These are phyloP conservation scores for Coemansia sp. DNA, from an alignment of 192 early-diverging fungal species.

Conservation along the genomic window DNA sequence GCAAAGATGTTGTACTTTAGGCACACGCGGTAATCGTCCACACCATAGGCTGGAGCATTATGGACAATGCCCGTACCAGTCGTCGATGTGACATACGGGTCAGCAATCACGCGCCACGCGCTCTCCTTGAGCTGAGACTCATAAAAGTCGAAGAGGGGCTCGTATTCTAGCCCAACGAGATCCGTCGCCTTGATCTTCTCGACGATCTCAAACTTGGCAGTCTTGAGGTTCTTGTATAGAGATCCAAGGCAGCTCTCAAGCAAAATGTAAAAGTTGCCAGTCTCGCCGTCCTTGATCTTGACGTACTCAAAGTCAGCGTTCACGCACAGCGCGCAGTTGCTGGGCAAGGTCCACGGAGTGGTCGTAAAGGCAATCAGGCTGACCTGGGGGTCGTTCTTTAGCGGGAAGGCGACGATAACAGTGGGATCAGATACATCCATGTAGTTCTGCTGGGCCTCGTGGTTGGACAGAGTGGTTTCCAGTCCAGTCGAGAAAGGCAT, in stretches of 20 bases:
- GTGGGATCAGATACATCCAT: constrained; percentile 97
- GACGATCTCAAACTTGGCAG: constrained; percentile 88
- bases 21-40: constrained; percentile 98
- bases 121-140: constrained; percentile 66
- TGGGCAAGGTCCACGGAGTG: constrained; percentile 98
- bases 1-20: constrained; percentile 76
- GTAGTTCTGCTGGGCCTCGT: constrained; percentile 96
- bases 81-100: constrained; percentile 90
- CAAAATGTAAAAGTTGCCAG: constrained; percentile 84
- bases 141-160: constrained; percentile 90
- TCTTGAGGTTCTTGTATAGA: constrained; percentile 94
- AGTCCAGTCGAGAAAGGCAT: constrained; percentile 98
- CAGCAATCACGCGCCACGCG: constrained; percentile 85
- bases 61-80: constrained; percentile 98
- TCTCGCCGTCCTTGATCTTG: constrained; percentile 88
- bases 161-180: constrained; percentile 86
- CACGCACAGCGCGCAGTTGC: constrained; percentile 92
- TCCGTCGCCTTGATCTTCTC: constrained; percentile 74
- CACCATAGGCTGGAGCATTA: constrained; percentile 96
- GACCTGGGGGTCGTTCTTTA: constrained; percentile 75
- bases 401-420: constrained; percentile 91
- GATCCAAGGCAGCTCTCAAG: constrained; percentile 80
- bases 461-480: constrained; percentile 93
- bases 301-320: constrained; percentile 93
- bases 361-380: constrained; percentile 96